Base-by-base conservation (phyloP, 495 filamentous ascomycete genomes). In the Daldinia concentrica region DNA sequence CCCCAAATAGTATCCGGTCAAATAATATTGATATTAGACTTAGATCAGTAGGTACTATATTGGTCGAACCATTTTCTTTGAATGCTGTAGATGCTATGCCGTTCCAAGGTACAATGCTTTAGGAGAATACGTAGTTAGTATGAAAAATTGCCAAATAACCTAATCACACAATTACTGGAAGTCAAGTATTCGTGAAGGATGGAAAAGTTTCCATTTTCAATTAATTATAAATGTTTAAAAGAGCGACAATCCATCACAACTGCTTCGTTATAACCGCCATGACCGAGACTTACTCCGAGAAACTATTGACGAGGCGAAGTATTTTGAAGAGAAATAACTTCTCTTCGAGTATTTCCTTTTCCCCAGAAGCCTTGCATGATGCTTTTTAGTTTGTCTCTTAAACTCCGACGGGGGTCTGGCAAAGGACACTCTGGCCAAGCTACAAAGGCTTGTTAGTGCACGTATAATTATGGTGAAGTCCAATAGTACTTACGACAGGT, bases 341-440 rank as follows among this genome's bases (percentile, higher is more conserved):
- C 26, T 24, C 8, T 52, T 15, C 14, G 50, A 54, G 22, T 30
- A 14, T 30, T 54, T 26, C 14, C 26, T 37, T 57, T 65, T 48
- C 26, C 2, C 48, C 27, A 56, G 60, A 61, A 67, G 30, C 5
- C 30, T 37, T 32, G 50, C 41, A n/a, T 45, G 27, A 22, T n/a
- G 6, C 9, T 30, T 19, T 48, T 61, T 4, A 27, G 11, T 22
- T 29, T 11, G 12, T 39, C 32, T 12, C 62, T 68, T 73, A 73
- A 48, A 75, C 24, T 6, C 75, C 75, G 9, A 65, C 6, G 5
- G 75, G 75, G 6, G 73, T 73, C 55, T 73, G 43, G 73, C 75
- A 77, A 27, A 75, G 73, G 55, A 77, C 34, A 22, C 27, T 58
- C 54, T 77, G 75, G 30, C 69, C 73, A 56, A 58, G 39, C 75